phyloP scores from a whole-genome alignment of 768 basidiomycete genomes.

The Termitomyces eurrhizus region DNA sequence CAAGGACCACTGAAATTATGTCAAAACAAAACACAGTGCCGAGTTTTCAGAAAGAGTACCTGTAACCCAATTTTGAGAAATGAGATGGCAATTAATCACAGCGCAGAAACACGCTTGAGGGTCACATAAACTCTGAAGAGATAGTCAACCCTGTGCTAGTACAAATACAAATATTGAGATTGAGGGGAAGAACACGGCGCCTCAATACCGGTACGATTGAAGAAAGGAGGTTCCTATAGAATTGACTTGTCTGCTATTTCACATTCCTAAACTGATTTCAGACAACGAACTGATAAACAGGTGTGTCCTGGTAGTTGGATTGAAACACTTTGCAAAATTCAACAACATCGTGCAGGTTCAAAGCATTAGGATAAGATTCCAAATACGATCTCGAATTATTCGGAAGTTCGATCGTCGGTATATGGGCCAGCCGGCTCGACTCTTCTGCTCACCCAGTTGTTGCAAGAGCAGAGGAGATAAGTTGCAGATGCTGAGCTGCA shows the following conservation, averaged over 20 bases:
- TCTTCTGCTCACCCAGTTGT: not conserved
- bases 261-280: not conserved
- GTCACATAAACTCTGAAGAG: constrained; percentile 61
- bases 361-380: no score
- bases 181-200: constrained; percentile 65
- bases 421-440: no score
- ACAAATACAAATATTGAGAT: constrained; percentile 67
- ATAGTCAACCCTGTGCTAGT: constrained; percentile 33
- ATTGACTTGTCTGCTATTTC: not conserved
- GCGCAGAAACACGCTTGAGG: constrained; percentile 58
- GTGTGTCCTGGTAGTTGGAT: not conserved
- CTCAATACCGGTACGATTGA: constrained; percentile 32
- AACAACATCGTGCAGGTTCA: no score
- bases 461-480: not conserved
- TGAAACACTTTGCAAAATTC: not conserved
- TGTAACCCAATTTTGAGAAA: constrained; percentile 56
- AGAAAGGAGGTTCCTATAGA: not conserved
- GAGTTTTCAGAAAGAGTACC: constrained; percentile 51
- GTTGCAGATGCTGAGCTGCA: not conserved
- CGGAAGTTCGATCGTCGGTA: not conserved
- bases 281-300: not conserved
- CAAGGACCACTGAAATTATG: not conserved
- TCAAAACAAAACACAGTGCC: constrained; percentile 48
- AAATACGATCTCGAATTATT: not conserved
- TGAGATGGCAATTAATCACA: constrained; percentile 63